Evolutionary conservation across 179 eudicot genomes (phyloP).

Genomic region (Beta corolliflora): DNA sequence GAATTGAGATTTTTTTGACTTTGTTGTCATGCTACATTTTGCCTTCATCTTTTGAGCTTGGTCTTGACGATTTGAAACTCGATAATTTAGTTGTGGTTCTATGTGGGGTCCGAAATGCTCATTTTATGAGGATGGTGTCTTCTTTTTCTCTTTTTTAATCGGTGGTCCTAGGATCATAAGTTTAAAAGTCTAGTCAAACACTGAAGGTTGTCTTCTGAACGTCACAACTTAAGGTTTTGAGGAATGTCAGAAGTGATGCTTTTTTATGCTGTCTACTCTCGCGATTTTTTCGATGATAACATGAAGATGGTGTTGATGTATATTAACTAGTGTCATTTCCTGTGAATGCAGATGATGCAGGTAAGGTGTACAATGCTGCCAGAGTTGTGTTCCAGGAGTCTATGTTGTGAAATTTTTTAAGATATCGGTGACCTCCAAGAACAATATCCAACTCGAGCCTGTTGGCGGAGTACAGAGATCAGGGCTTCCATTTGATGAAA

Average conservation of each 20-base stretch:
- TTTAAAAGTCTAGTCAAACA: background rate
- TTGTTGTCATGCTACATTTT: background rate
- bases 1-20: too few relatives aligned
- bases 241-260: background rate
- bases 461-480: background rate
- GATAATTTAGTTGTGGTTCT: background rate
- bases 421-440: background rate
- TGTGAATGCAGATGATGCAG: conserved; percentile 67
- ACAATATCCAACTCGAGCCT: background rate
- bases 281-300: background rate
- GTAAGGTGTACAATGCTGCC: conserved; percentile 52
- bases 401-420: conserved; percentile 37
- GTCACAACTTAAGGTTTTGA: background rate
- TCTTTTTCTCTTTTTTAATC: background rate
- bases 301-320: background rate
- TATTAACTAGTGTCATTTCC: conserved; percentile 8
- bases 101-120: background rate
- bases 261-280: background rate
- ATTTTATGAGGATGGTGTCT: background rate
- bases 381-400: conserved; percentile 60
- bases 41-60: background rate
- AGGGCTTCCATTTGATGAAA: conserved; percentile 5
- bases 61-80: background rate
- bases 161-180: background rate
- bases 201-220: background rate